phyloP scores from a whole-genome alignment of 768 basidiomycete species.

The Boletus fagicola region DNA sequence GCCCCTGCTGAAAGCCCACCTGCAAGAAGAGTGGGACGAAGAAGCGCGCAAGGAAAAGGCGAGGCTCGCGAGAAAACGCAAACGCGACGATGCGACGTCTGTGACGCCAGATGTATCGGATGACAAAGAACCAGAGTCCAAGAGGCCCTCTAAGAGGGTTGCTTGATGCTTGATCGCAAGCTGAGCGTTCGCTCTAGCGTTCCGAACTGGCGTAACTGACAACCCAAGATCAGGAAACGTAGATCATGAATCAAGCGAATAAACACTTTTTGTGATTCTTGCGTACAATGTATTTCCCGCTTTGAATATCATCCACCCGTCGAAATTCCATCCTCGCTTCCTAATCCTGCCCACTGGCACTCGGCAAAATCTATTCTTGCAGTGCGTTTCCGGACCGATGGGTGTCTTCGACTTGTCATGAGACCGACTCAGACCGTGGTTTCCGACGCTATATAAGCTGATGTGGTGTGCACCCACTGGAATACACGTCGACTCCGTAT shows the following conservation, averaged over 20 bases:
- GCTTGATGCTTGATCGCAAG: slow-evolving; percentile 12
- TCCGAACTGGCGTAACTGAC: neutral
- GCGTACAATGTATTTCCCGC: neutral
- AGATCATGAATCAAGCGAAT: neutral
- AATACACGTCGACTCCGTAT: neutral
- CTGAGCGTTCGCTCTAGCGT: neutral
- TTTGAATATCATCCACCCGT: slow-evolving; percentile 7
- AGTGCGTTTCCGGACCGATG: slow-evolving; percentile 21
- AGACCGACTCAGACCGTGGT: neutral
- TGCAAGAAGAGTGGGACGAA: slow-evolving; percentile 70
- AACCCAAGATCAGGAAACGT: neutral
- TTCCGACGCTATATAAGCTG: neutral
- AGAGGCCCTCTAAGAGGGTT: slow-evolving; percentile 9
- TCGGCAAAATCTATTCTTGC: neutral
- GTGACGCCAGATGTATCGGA: neutral
- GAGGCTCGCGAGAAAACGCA: slow-evolving; percentile 42
- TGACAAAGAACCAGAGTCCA: slow-evolving; percentile 11
- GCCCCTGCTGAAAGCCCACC: slow-evolving; percentile 69
- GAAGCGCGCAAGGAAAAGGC: slow-evolving; percentile 42
- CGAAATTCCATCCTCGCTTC: neutral
- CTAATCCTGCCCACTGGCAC: neutral
- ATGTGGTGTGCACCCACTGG: neutral
- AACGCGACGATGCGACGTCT: slow-evolving; percentile 19
- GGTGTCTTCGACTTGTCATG: neutral
- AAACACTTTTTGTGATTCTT: neutral